A percentile compares a stretch with the other conserved stretches of the same genome.
phyloP scores from a whole-genome alignment of 148 eudicot species.

The Fagopyrum esculentum region DNA sequence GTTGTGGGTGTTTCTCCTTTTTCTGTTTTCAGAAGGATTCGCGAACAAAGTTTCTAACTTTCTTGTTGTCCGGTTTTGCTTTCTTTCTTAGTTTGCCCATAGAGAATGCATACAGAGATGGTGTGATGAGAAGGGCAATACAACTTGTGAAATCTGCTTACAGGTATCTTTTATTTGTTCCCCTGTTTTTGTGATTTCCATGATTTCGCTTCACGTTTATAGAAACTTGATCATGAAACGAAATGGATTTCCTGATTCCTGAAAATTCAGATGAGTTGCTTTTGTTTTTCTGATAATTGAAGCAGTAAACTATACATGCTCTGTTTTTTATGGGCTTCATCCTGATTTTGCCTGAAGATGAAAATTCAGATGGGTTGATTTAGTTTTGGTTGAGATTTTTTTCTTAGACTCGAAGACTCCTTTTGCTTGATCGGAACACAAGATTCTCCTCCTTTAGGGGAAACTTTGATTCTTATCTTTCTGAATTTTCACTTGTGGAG shows the following conservation, averaged over 20 bases:
- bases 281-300: neutral
- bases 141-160: conserved; percentile 82
- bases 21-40: neutral
- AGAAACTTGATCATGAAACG: neutral
- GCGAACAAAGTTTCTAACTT: neutral
- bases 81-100: conserved; percentile 64
- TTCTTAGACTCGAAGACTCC: neutral
- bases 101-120: conserved; percentile 98
- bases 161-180: conserved; percentile 52
- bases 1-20: neutral
- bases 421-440: neutral
- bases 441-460: neutral
- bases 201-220: neutral
- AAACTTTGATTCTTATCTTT: conserved; percentile 1
- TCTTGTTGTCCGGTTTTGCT: neutral
- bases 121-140: conserved; percentile 95
- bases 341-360: conserved; percentile 3
- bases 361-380: no score
- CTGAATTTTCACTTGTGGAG: neutral
- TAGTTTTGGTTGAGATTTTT: neutral
- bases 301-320: neutral
- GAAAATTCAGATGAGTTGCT: conserved; percentile 2
- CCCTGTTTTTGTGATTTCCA: neutral
- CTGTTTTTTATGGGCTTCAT: neutral
- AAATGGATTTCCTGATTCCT: neutral